Conservation (phyloP, 1,284 basidiomycete species). For the Wallemia mellicola region DNA sequence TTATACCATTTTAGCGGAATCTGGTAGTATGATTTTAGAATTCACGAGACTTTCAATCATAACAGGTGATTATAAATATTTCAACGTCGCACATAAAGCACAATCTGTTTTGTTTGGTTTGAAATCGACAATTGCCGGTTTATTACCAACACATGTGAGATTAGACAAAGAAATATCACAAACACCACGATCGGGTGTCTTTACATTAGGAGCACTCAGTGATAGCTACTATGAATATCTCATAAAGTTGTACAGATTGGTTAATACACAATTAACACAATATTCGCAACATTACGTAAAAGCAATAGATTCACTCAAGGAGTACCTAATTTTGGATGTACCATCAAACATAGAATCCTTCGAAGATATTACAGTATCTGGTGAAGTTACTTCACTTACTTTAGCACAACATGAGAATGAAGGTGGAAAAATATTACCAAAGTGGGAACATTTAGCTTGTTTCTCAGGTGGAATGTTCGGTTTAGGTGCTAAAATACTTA, state of each 20-base stretch:
- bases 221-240: not conserved
- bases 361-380: not conserved
- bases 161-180: not conserved
- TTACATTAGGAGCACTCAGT: not conserved
- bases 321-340: not conserved
- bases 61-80: not conserved
- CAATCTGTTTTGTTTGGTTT: not conserved
- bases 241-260: not conserved
- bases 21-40: not conserved
- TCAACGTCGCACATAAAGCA: not conserved
- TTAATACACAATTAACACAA: not conserved
- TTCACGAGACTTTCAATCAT: not conserved
- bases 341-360: not conserved
- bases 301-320: not conserved
- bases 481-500: not conserved
- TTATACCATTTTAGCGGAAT: not conserved
- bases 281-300: not conserved
- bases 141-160: not conserved
- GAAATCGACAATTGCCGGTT: not conserved
- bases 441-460: not conserved
- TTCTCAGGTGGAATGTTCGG: not conserved
- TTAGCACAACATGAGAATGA: not conserved
- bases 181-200: not conserved
- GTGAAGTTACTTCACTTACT: not conserved
- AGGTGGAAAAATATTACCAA: not conserved